Evolutionary conservation across 2,329 filamentous ascomycete species (phyloP), one percentile per base, ranked within the genome.

Genomic region (Ophiostoma fasciatum): DNA sequence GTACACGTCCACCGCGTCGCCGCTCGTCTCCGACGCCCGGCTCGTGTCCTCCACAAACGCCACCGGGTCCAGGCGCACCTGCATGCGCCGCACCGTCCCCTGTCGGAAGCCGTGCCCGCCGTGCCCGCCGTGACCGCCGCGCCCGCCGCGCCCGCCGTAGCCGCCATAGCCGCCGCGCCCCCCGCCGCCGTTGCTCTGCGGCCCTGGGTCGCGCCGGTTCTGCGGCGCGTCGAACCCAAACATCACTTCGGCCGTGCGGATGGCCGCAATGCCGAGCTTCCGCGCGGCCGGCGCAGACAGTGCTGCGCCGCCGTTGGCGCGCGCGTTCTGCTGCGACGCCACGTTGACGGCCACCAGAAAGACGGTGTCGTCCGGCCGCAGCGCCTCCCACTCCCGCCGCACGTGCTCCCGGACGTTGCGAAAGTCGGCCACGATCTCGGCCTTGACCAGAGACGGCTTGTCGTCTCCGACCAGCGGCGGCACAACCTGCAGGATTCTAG

Each of bases 221-320:
- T n/a, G n/a, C n/a, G n/a, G n/a, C 33, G 94, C 84, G 50, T 96
- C 87, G 28, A 85, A 68, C 12, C 94, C 68, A 54, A 88, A 82
- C 23, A 90, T 70, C 28, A 98, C 70, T 52, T 94, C 82, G 7
- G 88, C 90, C 29, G 82, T 75, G 43, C 92, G 75, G 22, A 96
- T 66, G 38, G 74, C 64, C 31, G 70, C 64, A 27, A 96, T 58
- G 8, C 80, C 80, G 7, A 79, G 61, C 41, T 68, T 73, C 45
- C 82, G 71, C 4, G 64, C 54, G 49, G 73, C 60, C 41, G 64
- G 45, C 38, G 53, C 42, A 49, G 73, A 60, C 41, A 64, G 45
- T 38, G 53, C 42, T 28, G 55, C 49, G 21, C 50, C 54, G 28
- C 66, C 74, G 48, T 82, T 80, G 2, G 62, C 61, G 5, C 60